phyloP scores from a whole-genome alignment of 306 rosid species.

The Rosa persica region DNA sequence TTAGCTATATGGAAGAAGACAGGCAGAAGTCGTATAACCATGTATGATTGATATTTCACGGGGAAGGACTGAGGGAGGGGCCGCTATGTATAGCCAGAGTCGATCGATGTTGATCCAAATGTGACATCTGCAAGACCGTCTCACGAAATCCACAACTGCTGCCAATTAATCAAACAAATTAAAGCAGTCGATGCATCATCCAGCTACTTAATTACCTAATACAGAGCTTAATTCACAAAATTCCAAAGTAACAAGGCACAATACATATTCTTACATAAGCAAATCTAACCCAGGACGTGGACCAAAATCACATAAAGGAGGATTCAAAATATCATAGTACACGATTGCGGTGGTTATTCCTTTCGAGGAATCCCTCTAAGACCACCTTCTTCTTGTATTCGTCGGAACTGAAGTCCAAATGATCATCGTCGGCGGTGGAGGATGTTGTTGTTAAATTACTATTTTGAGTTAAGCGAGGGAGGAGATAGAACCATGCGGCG shows the following conservation, averaged over 20 bases:
- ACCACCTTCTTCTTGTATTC: slow-evolving; percentile 41
- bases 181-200: neutral
- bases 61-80: neutral
- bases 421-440: neutral
- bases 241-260: neutral
- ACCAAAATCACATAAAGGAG: neutral
- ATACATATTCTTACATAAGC: neutral
- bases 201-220: neutral
- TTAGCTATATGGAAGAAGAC: neutral
- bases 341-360: slow-evolving; percentile 27
- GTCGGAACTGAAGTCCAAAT: slow-evolving; percentile 23
- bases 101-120: neutral
- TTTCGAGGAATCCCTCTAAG: slow-evolving; percentile 37
- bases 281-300: neutral
- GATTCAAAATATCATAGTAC: neutral
- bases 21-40: slow-evolving; percentile 1
- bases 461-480: slow-evolving; percentile 32
- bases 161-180: neutral
- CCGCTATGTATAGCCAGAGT: neutral
- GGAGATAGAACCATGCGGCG: slow-evolving; percentile 58
- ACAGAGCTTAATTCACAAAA: neutral
- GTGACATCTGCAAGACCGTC: neutral
- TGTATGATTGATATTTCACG: slow-evolving; percentile 2
- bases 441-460: neutral
- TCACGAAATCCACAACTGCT: neutral